Conservation (phyloP, 306 rosid genomes). For the Clitoria ternatea region DNA sequence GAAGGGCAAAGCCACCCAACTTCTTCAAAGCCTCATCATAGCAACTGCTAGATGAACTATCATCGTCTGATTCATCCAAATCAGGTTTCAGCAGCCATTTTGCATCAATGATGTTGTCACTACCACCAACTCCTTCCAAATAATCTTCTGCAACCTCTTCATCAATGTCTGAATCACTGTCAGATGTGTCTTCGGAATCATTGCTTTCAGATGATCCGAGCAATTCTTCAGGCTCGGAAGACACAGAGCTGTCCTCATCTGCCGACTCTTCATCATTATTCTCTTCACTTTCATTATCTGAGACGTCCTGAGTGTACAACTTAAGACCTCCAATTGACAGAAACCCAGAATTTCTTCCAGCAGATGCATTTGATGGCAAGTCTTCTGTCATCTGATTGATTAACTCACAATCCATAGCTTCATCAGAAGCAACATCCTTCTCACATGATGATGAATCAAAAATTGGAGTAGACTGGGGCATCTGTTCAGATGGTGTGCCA, state of each 20-base stretch:
- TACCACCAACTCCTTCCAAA: slow-evolving; percentile 87
- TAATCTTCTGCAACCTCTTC: slow-evolving; percentile 85
- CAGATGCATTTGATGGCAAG: slow-evolving; percentile 24
- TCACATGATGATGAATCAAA: slow-evolving; percentile 39
- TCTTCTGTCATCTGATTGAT: slow-evolving; percentile 42
- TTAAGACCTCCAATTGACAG: slow-evolving; percentile 80
- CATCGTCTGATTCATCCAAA: slow-evolving; percentile 45
- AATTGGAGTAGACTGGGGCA: slow-evolving; percentile 41
- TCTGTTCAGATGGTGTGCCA: slow-evolving; percentile 38
- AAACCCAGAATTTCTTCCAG: slow-evolving; percentile 70
- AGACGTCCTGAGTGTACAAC: slow-evolving; percentile 74
- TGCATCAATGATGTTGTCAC: slow-evolving; percentile 53
- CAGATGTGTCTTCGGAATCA: slow-evolving; percentile 60
- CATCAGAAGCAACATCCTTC: slow-evolving; percentile 43
- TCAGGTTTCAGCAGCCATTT: slow-evolving; percentile 71
- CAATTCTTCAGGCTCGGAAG: slow-evolving; percentile 44
- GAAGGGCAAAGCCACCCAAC: slow-evolving; percentile 73
- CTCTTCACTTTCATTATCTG: slow-evolving; percentile 59
- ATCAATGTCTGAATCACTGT: slow-evolving; percentile 73
- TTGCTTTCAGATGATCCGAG: slow-evolving; percentile 52
- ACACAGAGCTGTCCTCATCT: slow-evolving; percentile 42
- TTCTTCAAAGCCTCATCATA: slow-evolving; percentile 60
- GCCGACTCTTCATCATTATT: slow-evolving; percentile 28
- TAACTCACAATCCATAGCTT: slow-evolving; percentile 31
- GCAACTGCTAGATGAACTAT: slow-evolving; percentile 57